These are phyloP conservation scores for Ustulina deusta DNA, from an alignment of 2,329 filamentous ascomycete species.

Conservation along the genomic window DNA sequence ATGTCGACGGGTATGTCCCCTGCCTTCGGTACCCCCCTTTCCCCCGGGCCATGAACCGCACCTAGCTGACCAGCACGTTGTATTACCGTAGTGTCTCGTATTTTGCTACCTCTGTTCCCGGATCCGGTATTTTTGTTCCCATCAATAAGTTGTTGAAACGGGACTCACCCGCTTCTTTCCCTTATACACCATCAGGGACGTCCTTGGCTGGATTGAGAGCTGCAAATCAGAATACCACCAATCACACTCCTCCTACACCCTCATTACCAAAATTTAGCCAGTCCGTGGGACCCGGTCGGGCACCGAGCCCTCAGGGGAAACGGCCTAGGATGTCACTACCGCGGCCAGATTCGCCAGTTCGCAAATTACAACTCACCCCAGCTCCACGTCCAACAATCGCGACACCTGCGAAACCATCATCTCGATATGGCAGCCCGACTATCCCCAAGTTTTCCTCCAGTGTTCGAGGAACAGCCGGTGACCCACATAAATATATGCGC, in stretches of 20 bases:
- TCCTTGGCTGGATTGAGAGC: slow-evolving; percentile 66
- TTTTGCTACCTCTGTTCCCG: slow-evolving; percentile 81
- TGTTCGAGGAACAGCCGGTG: slow-evolving; percentile 70
- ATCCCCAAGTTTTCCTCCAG: slow-evolving; percentile 73
- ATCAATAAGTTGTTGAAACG: slow-evolving; percentile 81
- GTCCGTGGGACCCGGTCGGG: slow-evolving; percentile 81
- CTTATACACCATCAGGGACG: slow-evolving; percentile 77
- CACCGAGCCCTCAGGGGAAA: slow-evolving; percentile 78
- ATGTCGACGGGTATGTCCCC: slow-evolving; percentile 83
- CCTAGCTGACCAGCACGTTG: slow-evolving; percentile 35
- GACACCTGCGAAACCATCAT: slow-evolving; percentile 64
- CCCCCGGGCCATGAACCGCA: slow-evolving; percentile 32
- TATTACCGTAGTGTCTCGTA: slow-evolving; percentile 71
- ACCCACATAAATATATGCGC: slow-evolving; percentile 68
- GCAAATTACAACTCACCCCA: slow-evolving; percentile 74
- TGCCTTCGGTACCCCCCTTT: slow-evolving; percentile 3
- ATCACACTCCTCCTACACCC: slow-evolving; percentile 73
- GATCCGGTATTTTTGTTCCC: slow-evolving; percentile 93
- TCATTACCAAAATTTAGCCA: slow-evolving; percentile 85
- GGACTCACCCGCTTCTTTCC: slow-evolving; percentile 67
- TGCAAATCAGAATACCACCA: slow-evolving; percentile 68
- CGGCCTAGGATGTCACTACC: slow-evolving; percentile 81
- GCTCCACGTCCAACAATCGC: slow-evolving; percentile 68
- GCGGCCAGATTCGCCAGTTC: slow-evolving; percentile 87
- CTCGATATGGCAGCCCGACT: slow-evolving; percentile 72